Base-by-base conservation (phyloP, 768 basidiomycete genomes). In the Termitomyces sp. region DNA sequence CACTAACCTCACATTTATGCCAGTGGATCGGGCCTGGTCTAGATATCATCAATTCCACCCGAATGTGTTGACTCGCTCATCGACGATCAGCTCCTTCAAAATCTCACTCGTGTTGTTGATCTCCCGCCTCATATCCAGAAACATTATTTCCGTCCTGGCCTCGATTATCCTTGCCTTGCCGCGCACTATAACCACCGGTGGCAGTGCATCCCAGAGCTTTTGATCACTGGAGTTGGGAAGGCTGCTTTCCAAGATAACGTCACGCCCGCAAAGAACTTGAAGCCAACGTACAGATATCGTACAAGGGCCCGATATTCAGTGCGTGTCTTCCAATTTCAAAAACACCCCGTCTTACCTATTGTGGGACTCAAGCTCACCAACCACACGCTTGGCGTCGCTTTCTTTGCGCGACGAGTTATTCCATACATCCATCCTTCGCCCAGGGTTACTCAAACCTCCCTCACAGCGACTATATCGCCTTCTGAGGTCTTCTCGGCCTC, bases 351-450 rank as follows among this genome's bases (percentile, higher is more conserved):
- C 57, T 60, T 3, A 38, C 57, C 66, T 42, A 74, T 92, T 54
- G 86, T 83, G 1, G 85, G 84, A 18, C 72, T 89, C 53, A 70
- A 71, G 1, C 74, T 91, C 20, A 65, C 67, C 7, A 73, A 70
- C 3, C 84, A 86, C 69, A 78, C 77, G 0, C 90, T 92, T 64
- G 91, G 91, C 22, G 81, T 82, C n/a, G 81, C 87, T n/a, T n/a
- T n/a, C n/a, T n/a, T n/a, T n/a, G 1, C 68, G 79, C 52, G 52
- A 66, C 4, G 79, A 87, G 33, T 90, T 91, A 77, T 79, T 16
- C 62, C 61, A 74, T 76, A 68, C 59, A 66, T 66, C 46, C 54
- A 44, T 45, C 28, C 20, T 6, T 33, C 57, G 52, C 54, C 49
- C 57, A 13, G 28, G n/a, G 12, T 45, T 33, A 59, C 52, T 68